Evolutionary conservation across 148 eudicot species (phyloP), one percentile per base, ranked within the genome.

Genomic region (Linanthus parryae): DNA sequence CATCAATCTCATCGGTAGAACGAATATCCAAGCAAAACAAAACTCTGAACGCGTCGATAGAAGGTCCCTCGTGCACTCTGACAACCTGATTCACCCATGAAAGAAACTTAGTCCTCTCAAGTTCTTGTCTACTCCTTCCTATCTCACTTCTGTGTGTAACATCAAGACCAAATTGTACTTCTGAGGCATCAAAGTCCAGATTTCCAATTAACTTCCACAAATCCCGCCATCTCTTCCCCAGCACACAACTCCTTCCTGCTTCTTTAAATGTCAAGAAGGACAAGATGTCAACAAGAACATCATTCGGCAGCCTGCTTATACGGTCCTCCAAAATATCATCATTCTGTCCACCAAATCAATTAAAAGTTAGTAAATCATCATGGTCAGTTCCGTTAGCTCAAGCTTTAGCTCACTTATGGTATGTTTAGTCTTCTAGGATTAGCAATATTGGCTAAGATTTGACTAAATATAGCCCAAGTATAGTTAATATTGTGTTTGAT

Each of bases 221-320:
- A 8, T 65, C 4, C 6, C 29, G 57, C 64, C 63, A 62, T 26
- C 36, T 39, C 27, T 24, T 44, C 6, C 64, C 62, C 21, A 69
- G 3, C 9, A 36, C 19, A 52, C 68, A 51, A 18, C 54, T 57
- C 51, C 38, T 38, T 22, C 34, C 58, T 10, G 58, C 68, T 57
- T 69, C 68, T 46, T 63, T 52, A 26, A 48, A 20, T 5, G 68
- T 51, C 24, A 69, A 25, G 8, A 2, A 18, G 4, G 56, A 57
- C 46, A 63, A 5, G 42, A 69, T 42, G 9, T 14, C 22, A 39
- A 62, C 8, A 4, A 62, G 26, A 5, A 68, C 0, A 1, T 62
- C 73, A 52, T 51, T 30, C 16, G 68, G 68, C 21, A 63, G 27
- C 29, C 25, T 37, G 46, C 24, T 51, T 36, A 68, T 44, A 30